Evolutionary conservation across 768 basidiomycete species (phyloP), one percentile per base, ranked within the genome.

Genomic region (Tubosaeta sp.): DNA sequence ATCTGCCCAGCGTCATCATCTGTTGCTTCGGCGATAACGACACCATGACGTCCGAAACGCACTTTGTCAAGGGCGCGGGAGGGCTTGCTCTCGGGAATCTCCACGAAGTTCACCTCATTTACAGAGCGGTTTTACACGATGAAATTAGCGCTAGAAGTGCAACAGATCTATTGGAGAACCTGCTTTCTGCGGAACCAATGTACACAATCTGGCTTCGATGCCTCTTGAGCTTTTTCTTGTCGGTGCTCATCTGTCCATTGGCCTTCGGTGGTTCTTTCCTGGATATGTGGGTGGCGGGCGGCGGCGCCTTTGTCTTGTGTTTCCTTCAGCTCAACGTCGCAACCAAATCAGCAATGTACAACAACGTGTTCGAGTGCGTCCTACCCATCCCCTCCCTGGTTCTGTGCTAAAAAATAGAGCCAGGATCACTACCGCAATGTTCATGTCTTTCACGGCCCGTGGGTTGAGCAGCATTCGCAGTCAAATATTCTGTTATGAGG

Each of bases 21-120:
- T 87, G 86, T 57, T 91, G 89, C 35, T 95, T 95, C 63, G 89
- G 88, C 14, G 91, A 95, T 64, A 83, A 83, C 55, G 90, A 90
- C 55, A 86, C 90, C n/a, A 88, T 89, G 57, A 87, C 87, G 1
- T 88, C 88, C 27, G 88, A 93, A 67, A 92, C 92, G 24, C 82
- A 94, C 67, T 92, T 95, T 68, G 77, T 94, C 67, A 91, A 90
- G 65, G 85, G 84, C 51, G 74, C 73, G 25, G 87, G 87, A 16
- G 75, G 84, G 22, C 81, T 96, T 27, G 84, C 88, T 40, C 81
- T 97, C 14, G 93, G 93, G 24, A 82, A 80, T 55, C 78, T 97
- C 13, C 90, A 94, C 59, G 80, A 84, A 29, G 87, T 94, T 2
- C 93, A 96, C 65, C 65, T 81, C 36, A 76, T 94, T 53, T 97